phyloP scores from a whole-genome alignment of 768 basidiomycete genomes.

The Astraeus odoratus region DNA sequence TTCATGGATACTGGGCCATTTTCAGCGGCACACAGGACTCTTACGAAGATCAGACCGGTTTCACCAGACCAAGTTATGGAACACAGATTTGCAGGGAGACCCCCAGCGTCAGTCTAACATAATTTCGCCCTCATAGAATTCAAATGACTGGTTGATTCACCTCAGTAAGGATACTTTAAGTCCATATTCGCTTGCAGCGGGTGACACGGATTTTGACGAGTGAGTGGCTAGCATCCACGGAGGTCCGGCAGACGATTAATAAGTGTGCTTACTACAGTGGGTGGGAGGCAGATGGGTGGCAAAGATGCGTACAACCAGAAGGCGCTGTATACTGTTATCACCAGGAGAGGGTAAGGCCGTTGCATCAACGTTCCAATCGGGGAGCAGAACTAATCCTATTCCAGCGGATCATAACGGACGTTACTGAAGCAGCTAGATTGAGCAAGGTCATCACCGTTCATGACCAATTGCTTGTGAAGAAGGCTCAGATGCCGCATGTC shows the following conservation, averaged over 20 bases:
- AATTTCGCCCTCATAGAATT: background rate
- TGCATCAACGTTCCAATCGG: background rate
- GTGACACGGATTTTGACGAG: constrained; percentile 2
- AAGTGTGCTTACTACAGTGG: too few relatives aligned
- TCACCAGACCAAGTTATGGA: background rate
- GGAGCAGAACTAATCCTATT: background rate
- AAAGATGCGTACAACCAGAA: constrained; percentile 38
- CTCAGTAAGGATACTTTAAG: background rate
- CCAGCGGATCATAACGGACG: constrained; percentile 3
- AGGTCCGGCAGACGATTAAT: background rate
- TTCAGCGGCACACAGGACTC: too few relatives aligned
- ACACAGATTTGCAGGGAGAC: background rate
- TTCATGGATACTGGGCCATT: too few relatives aligned
- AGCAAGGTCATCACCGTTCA: background rate
- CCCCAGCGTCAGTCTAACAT: background rate
- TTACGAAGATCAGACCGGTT: background rate
- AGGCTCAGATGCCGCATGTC: background rate
- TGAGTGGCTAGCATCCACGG: background rate
- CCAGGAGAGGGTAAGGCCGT: constrained; percentile 27
- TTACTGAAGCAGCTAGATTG: background rate
- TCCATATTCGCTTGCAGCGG: background rate
- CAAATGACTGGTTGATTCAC: background rate
- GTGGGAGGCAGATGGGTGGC: background rate
- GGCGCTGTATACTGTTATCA: constrained; percentile 49
- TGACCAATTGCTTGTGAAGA: background rate